These are phyloP conservation scores for Podila minutissima DNA, from an alignment of 192 early-diverging fungal genomes.

Conservation along the genomic window DNA sequence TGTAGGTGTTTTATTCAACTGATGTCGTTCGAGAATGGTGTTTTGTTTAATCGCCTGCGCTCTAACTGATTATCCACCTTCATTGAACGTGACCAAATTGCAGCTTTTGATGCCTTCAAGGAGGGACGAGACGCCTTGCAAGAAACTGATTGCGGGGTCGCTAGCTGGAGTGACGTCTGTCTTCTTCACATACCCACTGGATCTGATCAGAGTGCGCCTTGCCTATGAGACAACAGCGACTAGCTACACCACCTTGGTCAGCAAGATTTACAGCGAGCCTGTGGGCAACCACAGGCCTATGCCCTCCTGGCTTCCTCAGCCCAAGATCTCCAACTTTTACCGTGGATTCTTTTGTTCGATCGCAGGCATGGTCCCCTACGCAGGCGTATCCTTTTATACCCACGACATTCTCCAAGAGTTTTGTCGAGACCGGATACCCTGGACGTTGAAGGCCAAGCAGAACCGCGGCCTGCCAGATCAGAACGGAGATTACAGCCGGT, in stretches of 20 bases:
- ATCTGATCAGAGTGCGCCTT: conserved; percentile 90
- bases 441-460: conserved; percentile 26
- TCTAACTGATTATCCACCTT: neutral
- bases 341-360: conserved; percentile 88
- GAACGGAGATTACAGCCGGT: conserved; percentile 25
- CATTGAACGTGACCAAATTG: neutral
- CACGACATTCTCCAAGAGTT: conserved; percentile 78
- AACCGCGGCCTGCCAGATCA: conserved; percentile 24
- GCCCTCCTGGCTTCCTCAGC: neutral
- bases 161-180: conserved; percentile 84
- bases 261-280: conserved; percentile 82
- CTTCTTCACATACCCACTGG: conserved; percentile 89
- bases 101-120: conserved; percentile 75
- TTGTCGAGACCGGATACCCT: conserved; percentile 48
- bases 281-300: conserved; percentile 45
- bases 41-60: too few relatives aligned
- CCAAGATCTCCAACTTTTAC: conserved; percentile 80
- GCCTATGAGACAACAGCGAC: conserved; percentile 75
- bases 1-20: conserved; percentile 31
- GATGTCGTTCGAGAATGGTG: neutral
- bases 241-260: conserved; percentile 31
- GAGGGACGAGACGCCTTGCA: conserved; percentile 64
- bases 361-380: conserved; percentile 95
- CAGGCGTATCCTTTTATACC: conserved; percentile 90
- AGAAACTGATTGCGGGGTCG: conserved; percentile 84